Conservation (phyloP, 495 filamentous ascomycete species). For the Penicillium desertorum region DNA sequence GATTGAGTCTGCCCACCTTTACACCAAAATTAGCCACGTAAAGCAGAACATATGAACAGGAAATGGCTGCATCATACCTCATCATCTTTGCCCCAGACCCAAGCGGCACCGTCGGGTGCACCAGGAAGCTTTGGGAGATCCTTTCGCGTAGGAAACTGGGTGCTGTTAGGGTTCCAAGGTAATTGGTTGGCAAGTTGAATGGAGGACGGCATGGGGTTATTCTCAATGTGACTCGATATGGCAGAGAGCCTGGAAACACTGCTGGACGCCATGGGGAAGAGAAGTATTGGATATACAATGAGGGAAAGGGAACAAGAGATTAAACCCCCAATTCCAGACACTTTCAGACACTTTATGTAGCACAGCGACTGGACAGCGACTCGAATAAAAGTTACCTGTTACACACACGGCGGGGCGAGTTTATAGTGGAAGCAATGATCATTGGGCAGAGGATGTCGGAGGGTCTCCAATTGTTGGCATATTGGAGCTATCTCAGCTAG, state of each 20-base stretch:
- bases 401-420: background rate
- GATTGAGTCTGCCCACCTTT: constrained; percentile 56
- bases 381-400: background rate
- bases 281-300: background rate
- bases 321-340: background rate
- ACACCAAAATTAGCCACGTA: background rate
- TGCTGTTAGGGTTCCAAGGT: constrained; percentile 55
- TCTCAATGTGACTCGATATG: constrained; percentile 12
- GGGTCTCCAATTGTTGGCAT: background rate
- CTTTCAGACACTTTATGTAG: background rate
- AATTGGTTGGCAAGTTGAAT: constrained; percentile 34
- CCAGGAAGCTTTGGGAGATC: constrained; percentile 50
- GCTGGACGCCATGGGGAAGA: constrained; percentile 12
- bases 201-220: constrained; percentile 9
- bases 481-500: background rate
- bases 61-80: constrained; percentile 33
- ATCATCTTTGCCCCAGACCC: constrained; percentile 65
- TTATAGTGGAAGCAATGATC: background rate
- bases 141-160: constrained; percentile 52
- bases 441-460: background rate
- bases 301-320: background rate
- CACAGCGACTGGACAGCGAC: background rate
- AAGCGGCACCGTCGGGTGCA: constrained; percentile 53
- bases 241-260: constrained; percentile 12
- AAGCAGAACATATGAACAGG: background rate